These are phyloP conservation scores for Pedinophyceae sp. DNA, from an alignment of 139 green algal species.

Conservation along the genomic window DNA sequence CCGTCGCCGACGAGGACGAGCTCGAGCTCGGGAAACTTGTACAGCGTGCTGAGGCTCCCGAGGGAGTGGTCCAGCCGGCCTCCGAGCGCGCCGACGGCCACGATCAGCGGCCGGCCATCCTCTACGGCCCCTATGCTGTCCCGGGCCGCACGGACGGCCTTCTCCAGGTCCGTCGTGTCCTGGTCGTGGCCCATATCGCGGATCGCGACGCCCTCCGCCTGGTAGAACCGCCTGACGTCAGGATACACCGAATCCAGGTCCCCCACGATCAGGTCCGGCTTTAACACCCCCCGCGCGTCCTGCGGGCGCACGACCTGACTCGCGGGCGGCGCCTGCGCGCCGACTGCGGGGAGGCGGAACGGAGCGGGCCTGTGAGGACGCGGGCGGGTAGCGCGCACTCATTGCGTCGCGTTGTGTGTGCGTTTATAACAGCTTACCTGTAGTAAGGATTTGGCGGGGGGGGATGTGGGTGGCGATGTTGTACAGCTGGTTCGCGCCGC, in stretches of 20 bases:
- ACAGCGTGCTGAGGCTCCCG: conserved; percentile 60
- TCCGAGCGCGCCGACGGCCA: conserved; percentile 53
- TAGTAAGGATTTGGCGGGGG: too few relatives aligned
- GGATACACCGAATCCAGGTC: conserved; percentile 69
- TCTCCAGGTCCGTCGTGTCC: conserved; percentile 76
- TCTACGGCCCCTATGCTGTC: too few relatives aligned
- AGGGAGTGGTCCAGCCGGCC: conserved; percentile 85
- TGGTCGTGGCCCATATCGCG: conserved; percentile 63
- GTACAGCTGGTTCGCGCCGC: conserved; percentile 76
- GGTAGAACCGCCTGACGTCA: conserved; percentile 47
- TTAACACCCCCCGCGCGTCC: conserved; percentile 8
- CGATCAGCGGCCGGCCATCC: not conserved
- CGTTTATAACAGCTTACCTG: not conserved
- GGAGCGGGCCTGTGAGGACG: too few relatives aligned
- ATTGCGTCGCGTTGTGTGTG: not conserved
- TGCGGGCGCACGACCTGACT: too few relatives aligned
- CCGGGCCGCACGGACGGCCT: too few relatives aligned
- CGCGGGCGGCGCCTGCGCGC: too few relatives aligned
- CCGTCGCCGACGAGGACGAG: conserved; percentile 65
- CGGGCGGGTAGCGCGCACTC: too few relatives aligned
- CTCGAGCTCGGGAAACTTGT: conserved; percentile 41
- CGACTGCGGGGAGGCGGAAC: too few relatives aligned
- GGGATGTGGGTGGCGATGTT: conserved; percentile 20
- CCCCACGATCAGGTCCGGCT: conserved; percentile 58
- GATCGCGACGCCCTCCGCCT: conserved; percentile 21